These are phyloP conservation scores for Trichoderma harzianum DNA, from an alignment of 2,329 filamentous ascomycete species.

Conservation along the genomic window DNA sequence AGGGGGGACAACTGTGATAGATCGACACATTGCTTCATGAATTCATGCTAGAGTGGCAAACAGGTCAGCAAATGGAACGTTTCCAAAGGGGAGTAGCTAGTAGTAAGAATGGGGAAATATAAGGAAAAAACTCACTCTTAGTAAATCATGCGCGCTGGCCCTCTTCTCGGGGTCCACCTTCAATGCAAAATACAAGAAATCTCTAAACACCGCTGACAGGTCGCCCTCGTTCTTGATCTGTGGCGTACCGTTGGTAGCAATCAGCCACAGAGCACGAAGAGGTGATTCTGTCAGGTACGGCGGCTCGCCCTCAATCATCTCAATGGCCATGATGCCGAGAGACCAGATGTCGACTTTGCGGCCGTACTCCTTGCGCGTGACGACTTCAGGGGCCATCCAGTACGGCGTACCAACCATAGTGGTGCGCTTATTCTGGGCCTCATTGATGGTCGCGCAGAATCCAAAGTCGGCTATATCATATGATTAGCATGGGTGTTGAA, in stretches of 20 bases:
- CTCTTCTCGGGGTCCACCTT: conserved; percentile 97
- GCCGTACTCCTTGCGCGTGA: conserved; percentile 95
- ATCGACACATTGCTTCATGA: conserved; percentile 74
- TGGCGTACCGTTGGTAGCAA: conserved; percentile 94
- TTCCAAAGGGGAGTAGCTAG: conserved; percentile 24
- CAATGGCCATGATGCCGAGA: conserved; percentile 97
- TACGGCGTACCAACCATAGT: conserved; percentile 99
- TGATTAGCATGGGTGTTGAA: conserved; percentile 23
- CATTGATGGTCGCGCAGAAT: conserved; percentile 97
- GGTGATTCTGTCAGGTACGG: conserved; percentile 96
- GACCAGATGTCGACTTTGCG: conserved; percentile 99
- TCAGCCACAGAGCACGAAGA: conserved; percentile 87
- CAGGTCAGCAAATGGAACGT: conserved; percentile 21
- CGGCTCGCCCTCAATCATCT: conserved; percentile 99
- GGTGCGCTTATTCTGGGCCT: conserved; percentile 92
- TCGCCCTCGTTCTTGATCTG: conserved; percentile 90
- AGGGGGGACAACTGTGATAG: conserved; percentile 77
- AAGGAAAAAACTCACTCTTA: conserved; percentile 65
- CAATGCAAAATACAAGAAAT: conserved; percentile 88
- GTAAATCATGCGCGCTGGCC: conserved; percentile 87
- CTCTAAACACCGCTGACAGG: conserved; percentile 75
- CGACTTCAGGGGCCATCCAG: conserved; percentile 99
- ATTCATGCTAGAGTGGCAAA: conserved; percentile 61
- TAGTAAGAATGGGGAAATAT: neutral
- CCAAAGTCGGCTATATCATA: conserved; percentile 78